Percentiles rank a stretch among this genome's conserved stretches.
These are phyloP conservation scores for Skeletonema potamos DNA, from an alignment of 108 stramenopile genomes.

Conservation along the genomic window DNA sequence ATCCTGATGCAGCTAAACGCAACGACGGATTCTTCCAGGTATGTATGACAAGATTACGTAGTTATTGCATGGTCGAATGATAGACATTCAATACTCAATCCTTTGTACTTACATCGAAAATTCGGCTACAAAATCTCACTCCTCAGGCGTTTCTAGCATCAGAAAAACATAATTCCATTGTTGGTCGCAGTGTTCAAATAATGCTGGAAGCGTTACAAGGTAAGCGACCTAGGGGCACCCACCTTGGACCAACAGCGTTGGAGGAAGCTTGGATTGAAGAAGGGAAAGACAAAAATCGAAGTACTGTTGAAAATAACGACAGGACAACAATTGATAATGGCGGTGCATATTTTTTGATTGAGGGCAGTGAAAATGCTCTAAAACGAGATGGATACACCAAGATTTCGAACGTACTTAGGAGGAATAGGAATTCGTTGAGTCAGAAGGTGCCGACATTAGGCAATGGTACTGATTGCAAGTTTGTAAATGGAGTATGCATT, in stretches of 20 bases:
- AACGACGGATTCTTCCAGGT: conserved; percentile 20
- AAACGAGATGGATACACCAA: neutral
- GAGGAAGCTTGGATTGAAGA: conserved; percentile 10
- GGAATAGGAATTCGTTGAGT: neutral
- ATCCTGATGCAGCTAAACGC: neutral
- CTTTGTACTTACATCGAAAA: too few species aligned
- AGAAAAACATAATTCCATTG: conserved; percentile 9
- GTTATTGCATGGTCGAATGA: too few species aligned
- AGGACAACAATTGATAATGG: neutral
- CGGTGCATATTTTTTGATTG: conserved; percentile 12
- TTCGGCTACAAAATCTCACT: too few species aligned
- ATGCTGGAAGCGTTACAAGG: conserved; percentile 1
- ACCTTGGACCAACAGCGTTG: conserved; percentile 9
- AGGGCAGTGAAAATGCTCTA: neutral
- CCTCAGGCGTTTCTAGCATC: conserved; percentile 15
- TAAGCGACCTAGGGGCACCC: neutral
- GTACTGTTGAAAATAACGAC: conserved; percentile 2
- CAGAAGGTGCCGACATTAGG: neutral
- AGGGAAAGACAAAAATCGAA: neutral
- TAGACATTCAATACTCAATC: too few species aligned
- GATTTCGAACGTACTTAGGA: neutral
- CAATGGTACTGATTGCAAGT: conserved; percentile 5
- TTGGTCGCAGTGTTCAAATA: conserved; percentile 5
- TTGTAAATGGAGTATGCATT: conserved; percentile 10
- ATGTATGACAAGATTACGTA: too few species aligned